A percentile compares a stretch with the other conserved stretches of the same genome.
These are phyloP conservation scores for Aureobasidium namibiae DNA, from an alignment of 2,329 filamentous ascomycete genomes.

Conservation along the genomic window DNA sequence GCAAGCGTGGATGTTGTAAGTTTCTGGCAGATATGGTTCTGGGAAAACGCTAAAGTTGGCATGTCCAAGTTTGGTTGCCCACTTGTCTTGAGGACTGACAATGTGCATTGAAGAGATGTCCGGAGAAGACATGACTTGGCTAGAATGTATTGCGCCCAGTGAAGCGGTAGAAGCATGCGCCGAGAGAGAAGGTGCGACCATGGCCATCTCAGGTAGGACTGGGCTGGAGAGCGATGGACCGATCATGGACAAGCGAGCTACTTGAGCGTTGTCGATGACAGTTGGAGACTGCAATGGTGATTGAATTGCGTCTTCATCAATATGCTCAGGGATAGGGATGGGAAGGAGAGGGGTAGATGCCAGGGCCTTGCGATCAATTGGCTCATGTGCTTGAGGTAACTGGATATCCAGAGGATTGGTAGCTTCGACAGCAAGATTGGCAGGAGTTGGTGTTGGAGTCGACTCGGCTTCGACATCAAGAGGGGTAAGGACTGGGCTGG, in stretches of 20 bases:
- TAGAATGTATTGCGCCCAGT: conserved; percentile 48
- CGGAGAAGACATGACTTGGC: conserved; percentile 38
- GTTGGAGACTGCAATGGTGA: conserved; percentile 84
- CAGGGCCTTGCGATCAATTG: conserved; percentile 49
- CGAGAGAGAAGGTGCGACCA: conserved; percentile 61
- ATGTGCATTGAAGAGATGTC: conserved; percentile 58
- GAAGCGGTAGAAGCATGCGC: conserved; percentile 71
- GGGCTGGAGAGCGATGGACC: conserved; percentile 31
- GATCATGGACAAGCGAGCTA: conserved; percentile 19
- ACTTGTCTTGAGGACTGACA: conserved; percentile 63
- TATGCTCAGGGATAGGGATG: conserved; percentile 49
- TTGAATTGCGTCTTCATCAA: conserved; percentile 50
- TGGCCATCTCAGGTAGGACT: conserved; percentile 40
- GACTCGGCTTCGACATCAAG: conserved; percentile 21
- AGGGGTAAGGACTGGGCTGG: conserved; percentile 32
- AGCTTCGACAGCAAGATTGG: conserved; percentile 17
- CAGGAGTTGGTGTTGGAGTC: conserved; percentile 25
- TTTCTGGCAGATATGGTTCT: conserved; percentile 64
- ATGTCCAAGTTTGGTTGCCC: conserved; percentile 79
- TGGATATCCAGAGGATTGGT: conserved; percentile 19
- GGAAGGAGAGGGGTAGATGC: conserved; percentile 80
- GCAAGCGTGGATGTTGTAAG: conserved; percentile 49
- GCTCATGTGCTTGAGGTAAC: conserved; percentile 32
- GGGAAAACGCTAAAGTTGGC: conserved; percentile 88
- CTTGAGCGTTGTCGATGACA: conserved; percentile 52